A percentile compares a stretch with the other conserved stretches of the same genome.
Conservation (phyloP, 2,329 filamentous ascomycete species). For the Ascochyta koolunga region DNA sequence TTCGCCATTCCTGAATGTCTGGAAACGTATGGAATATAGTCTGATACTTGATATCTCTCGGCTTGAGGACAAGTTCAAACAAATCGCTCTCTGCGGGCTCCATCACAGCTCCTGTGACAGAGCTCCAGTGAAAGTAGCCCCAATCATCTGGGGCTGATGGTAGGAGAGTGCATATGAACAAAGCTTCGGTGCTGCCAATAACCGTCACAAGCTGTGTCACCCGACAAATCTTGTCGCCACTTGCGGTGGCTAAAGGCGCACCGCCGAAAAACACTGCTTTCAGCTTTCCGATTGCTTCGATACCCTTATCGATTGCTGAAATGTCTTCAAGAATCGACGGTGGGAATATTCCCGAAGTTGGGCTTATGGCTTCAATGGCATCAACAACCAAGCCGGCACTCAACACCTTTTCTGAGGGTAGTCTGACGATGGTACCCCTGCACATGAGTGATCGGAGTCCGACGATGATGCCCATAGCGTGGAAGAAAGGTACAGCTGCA, state of each 20-base stretch:
- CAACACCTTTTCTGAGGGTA: constrained; percentile 6
- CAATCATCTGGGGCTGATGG: not conserved
- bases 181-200: constrained; percentile 14
- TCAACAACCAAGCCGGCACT: constrained; percentile 10
- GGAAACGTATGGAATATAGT: constrained; percentile 11
- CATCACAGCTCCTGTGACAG: constrained; percentile 9
- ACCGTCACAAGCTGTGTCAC: constrained; percentile 12
- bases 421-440: constrained; percentile 7
- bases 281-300: constrained; percentile 4
- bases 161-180: constrained; percentile 6
- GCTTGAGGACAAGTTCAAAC: constrained; percentile 10
- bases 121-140: constrained; percentile 15
- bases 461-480: constrained; percentile 12
- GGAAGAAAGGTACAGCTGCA: constrained; percentile 14
- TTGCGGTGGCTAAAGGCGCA: constrained; percentile 13
- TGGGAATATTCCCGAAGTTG: constrained; percentile 8
- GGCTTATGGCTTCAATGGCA: constrained; percentile 2
- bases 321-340: constrained; percentile 14
- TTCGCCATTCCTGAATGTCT: constrained; percentile 13
- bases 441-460: constrained; percentile 11
- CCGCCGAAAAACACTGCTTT: constrained; percentile 16
- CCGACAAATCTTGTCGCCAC: constrained; percentile 16
- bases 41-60: not conserved
- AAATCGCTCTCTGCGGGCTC: constrained; percentile 5
- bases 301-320: constrained; percentile 1